A percentile compares a stretch with the other conserved stretches of the same genome.
These are phyloP conservation scores for Rhexocercosporidium sp. DNA, from an alignment of 2,329 filamentous ascomycete species.

Conservation along the genomic window DNA sequence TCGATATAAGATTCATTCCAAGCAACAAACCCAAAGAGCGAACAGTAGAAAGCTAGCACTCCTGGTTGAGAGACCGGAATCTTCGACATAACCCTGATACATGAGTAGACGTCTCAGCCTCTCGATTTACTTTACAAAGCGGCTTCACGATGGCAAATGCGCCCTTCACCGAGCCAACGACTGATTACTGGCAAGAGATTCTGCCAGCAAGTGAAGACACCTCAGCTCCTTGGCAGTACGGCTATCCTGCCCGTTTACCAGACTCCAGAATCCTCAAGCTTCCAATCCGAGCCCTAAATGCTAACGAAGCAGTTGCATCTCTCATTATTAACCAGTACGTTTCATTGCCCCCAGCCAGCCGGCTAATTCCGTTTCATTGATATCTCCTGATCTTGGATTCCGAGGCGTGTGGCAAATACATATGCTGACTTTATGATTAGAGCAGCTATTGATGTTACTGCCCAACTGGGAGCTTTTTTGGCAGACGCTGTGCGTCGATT, in stretches of 20 bases:
- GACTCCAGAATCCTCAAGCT: slow-evolving; percentile 33
- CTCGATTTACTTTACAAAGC: background rate
- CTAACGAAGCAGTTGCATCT: slow-evolving; percentile 36
- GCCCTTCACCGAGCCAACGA: slow-evolving; percentile 37
- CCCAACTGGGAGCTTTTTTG: slow-evolving; percentile 27
- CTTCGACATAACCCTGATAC: too few species aligned
- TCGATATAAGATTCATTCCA: background rate
- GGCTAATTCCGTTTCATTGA: background rate
- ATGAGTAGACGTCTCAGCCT: background rate
- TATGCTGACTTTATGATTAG: background rate
- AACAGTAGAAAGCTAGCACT: too few species aligned
- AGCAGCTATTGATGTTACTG: slow-evolving; percentile 32
- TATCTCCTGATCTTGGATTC: background rate
- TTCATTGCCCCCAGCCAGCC: background rate
- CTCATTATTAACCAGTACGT: slow-evolving; percentile 35
- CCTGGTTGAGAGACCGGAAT: too few species aligned
- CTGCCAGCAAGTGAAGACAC: slow-evolving; percentile 9
- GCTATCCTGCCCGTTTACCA: slow-evolving; percentile 32
- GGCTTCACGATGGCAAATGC: slow-evolving; percentile 5
- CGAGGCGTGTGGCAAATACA: background rate
- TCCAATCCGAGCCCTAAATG: slow-evolving; percentile 31
- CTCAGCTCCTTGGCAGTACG: slow-evolving; percentile 31
- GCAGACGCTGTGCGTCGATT: slow-evolving; percentile 21
- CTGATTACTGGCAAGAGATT: slow-evolving; percentile 37
- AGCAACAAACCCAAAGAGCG: too few species aligned